Evolutionary conservation across 73 alveolate genomes (phyloP).

Genomic region (Tetrahymena elliotti): DNA sequence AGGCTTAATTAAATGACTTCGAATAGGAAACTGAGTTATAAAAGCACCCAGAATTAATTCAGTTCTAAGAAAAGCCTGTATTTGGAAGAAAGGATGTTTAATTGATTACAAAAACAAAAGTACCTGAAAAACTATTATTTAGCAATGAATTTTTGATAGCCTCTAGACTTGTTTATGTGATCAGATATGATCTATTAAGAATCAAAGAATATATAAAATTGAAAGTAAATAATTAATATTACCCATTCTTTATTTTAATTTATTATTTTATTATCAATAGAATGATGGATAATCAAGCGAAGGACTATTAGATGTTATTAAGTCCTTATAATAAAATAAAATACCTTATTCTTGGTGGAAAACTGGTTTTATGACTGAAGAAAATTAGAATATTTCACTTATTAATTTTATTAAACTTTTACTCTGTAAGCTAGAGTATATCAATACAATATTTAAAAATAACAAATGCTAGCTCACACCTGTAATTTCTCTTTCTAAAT

Average conservation of each 20-base stretch:
- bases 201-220: not conserved
- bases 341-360: not conserved
- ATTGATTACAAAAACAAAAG: not conserved
- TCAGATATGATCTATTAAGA: not conserved
- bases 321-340: not conserved
- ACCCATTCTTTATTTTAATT: not conserved
- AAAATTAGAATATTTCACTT: not conserved
- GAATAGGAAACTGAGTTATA: not conserved
- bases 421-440: not conserved
- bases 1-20: not conserved
- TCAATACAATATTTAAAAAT: not conserved
- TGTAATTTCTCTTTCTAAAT: not conserved
- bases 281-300: not conserved
- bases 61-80: not conserved
- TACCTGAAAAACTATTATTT: not conserved
- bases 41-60: not conserved
- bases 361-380: not conserved
- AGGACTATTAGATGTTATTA: not conserved
- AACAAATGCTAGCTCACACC: not conserved
- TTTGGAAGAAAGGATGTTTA: not conserved
- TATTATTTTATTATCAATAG: not conserved
- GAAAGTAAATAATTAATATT: not conserved
- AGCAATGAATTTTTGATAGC: not conserved
- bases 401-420: not conserved
- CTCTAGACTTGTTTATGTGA: not conserved